Percentiles rank a stretch among this genome's conserved stretches.
These are phyloP conservation scores for Ceratobasidium papillatum DNA, from an alignment of 1,284 basidiomycete genomes.

Conservation along the genomic window DNA sequence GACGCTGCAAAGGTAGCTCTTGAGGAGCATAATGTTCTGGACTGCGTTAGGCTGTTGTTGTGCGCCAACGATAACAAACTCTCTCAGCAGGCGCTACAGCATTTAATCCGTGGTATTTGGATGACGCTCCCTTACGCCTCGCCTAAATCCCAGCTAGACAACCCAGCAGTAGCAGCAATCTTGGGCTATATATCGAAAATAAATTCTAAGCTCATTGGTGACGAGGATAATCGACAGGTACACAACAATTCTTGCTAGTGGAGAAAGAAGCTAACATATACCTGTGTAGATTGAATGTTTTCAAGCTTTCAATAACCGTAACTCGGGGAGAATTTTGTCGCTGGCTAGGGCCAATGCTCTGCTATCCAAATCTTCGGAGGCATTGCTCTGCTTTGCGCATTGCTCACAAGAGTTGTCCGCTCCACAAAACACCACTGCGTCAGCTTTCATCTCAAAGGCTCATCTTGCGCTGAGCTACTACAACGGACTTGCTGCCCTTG, in stretches of 20 bases:
- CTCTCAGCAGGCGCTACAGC: constrained; percentile 59
- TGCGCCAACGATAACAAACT: constrained; percentile 49
- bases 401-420: background rate
- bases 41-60: constrained; percentile 8
- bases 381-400: constrained; percentile 29
- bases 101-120: constrained; percentile 63
- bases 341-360: background rate
- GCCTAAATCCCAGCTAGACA: constrained; percentile 44
- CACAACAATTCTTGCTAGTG: background rate
- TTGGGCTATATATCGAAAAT: background rate
- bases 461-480: constrained; percentile 11
- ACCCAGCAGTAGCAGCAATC: background rate
- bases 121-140: constrained; percentile 50
- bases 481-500: background rate
- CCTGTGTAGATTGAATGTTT: constrained; percentile 14
- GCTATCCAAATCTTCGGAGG: background rate
- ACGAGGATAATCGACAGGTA: background rate
- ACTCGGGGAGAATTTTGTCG: background rate
- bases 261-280: background rate
- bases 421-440: background rate
- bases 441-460: background rate
- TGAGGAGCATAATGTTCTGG: constrained; percentile 55
- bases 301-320: background rate
- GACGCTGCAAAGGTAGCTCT: constrained; percentile 69
- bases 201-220: background rate